These are phyloP conservation scores for Colletotrichum incanum DNA, from an alignment of 2,329 filamentous ascomycete species.

Conservation along the genomic window DNA sequence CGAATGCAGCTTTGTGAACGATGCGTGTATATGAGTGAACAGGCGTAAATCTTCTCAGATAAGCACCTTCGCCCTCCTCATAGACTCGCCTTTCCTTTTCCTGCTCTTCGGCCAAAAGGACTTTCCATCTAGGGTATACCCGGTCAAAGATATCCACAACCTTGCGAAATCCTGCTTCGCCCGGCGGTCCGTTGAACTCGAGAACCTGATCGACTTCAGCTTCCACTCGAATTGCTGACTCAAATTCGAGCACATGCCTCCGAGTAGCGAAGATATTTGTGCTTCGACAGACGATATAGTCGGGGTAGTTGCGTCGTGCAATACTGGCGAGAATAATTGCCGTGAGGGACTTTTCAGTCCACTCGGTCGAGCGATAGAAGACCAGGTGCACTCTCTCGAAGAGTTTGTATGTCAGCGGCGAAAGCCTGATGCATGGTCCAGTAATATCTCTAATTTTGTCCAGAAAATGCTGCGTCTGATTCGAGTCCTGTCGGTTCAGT, in stretches of 20 bases:
- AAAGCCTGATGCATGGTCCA: constrained; percentile 88
- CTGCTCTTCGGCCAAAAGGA: constrained; percentile 80
- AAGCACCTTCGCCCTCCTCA: constrained; percentile 87
- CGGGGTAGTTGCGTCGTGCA: constrained; percentile 87
- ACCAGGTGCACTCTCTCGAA: constrained; percentile 97
- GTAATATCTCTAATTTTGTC: constrained; percentile 83
- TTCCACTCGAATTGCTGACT: constrained; percentile 87
- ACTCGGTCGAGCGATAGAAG: constrained; percentile 95
- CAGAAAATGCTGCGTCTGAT: constrained; percentile 82
- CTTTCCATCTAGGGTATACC: constrained; percentile 86
- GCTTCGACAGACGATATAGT: constrained; percentile 91
- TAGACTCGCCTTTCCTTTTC: constrained; percentile 84
- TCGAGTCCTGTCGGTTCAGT: constrained; percentile 60
- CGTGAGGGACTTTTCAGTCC: constrained; percentile 97
- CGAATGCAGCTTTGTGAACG: constrained; percentile 86
- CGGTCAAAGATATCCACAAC: constrained; percentile 81
- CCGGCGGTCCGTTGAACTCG: constrained; percentile 82
- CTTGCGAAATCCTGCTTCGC: constrained; percentile 74
- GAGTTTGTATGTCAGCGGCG: constrained; percentile 79
- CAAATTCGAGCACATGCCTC: constrained; percentile 85
- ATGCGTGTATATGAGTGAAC: constrained; percentile 96
- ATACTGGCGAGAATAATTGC: constrained; percentile 96
- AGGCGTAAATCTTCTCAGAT: constrained; percentile 90
- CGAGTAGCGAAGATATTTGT: constrained; percentile 90
- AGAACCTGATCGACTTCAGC: constrained; percentile 85